Percentiles rank a stretch among this genome's conserved stretches.
Conservation (phyloP, 2,329 filamentous ascomycete genomes). For the Diaporthe batatas region DNA sequence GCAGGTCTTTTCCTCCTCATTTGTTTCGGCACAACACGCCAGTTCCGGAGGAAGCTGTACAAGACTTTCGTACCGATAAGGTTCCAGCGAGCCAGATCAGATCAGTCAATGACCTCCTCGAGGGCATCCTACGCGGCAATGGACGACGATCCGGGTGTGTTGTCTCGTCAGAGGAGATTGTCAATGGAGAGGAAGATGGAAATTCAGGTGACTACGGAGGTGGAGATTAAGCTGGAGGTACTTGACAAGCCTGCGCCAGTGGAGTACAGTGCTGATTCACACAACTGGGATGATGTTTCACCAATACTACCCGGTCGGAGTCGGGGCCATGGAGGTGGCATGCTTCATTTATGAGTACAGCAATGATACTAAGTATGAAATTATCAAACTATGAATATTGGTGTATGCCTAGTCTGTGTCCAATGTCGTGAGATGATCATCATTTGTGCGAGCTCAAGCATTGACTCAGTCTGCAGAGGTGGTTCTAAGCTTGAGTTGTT, state of each 20-base stretch:
- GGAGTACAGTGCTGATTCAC: neutral
- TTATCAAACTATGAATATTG: neutral
- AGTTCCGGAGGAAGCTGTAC: slow-evolving; percentile 34
- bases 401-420: neutral
- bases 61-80: slow-evolving; percentile 26
- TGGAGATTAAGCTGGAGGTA: slow-evolving; percentile 39
- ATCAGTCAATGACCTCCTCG: slow-evolving; percentile 21
- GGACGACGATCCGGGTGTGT: slow-evolving; percentile 38
- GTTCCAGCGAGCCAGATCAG: slow-evolving; percentile 8
- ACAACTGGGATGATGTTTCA: slow-evolving; percentile 30
- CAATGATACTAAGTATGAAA: neutral
- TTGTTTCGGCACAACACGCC: slow-evolving; percentile 39
- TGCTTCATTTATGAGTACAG: neutral
- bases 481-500: neutral
- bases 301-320: slow-evolving; percentile 15
- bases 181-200: slow-evolving; percentile 40
- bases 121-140: slow-evolving; percentile 34
- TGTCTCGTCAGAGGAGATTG: slow-evolving; percentile 40
- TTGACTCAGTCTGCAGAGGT: too few species aligned
- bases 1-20: slow-evolving; percentile 37
- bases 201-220: slow-evolving; percentile 41
- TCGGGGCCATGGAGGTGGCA: neutral
- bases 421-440: neutral
- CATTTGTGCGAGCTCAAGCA: neutral
- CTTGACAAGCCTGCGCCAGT: neutral